A percentile compares a stretch with the other conserved stretches of the same genome.
Conservation (phyloP, 208 protist species). For the Vickermania ingenoplastis region DNA sequence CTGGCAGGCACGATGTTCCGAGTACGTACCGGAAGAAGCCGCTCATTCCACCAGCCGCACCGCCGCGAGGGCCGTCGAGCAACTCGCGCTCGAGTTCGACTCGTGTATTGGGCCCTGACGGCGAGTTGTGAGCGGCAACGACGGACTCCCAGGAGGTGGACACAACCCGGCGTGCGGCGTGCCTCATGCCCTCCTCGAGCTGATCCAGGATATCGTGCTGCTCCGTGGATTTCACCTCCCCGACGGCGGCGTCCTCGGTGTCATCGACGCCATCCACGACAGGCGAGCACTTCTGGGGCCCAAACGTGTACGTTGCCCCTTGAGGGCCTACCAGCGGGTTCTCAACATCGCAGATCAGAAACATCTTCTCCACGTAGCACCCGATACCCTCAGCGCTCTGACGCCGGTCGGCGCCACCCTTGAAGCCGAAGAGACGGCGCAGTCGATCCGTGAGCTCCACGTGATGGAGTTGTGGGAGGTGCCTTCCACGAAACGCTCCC, state of each 20-base stretch:
- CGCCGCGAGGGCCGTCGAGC: conserved; percentile 31
- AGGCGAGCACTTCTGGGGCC: conserved; percentile 69
- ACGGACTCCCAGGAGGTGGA: conserved; percentile 13
- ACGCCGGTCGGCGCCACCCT: background rate
- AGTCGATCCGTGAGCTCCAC: conserved; percentile 19
- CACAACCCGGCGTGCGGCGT: conserved; percentile 35
- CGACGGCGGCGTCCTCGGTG: conserved; percentile 31
- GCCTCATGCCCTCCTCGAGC: conserved; percentile 45
- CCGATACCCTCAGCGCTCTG: background rate
- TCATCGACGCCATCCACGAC: background rate
- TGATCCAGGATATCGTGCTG: conserved; percentile 26
- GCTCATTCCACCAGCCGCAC: conserved; percentile 72
- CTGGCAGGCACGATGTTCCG: conserved; percentile 29
- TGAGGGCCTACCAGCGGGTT: conserved; percentile 52
- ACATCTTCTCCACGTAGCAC: conserved; percentile 13
- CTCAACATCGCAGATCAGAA: conserved; percentile 69
- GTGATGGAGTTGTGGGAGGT: conserved; percentile 29
- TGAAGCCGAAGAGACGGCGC: conserved; percentile 2
- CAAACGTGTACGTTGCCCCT: conserved; percentile 62
- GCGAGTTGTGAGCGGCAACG: no score
- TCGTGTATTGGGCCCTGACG: no score
- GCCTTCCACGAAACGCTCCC: conserved; percentile 36
- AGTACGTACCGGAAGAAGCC: conserved; percentile 60
- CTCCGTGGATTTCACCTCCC: conserved; percentile 14
- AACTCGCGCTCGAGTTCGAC: conserved; percentile 10